phyloP scores from a whole-genome alignment of 768 basidiomycete genomes.

The Termitomyces eurrhizus region DNA sequence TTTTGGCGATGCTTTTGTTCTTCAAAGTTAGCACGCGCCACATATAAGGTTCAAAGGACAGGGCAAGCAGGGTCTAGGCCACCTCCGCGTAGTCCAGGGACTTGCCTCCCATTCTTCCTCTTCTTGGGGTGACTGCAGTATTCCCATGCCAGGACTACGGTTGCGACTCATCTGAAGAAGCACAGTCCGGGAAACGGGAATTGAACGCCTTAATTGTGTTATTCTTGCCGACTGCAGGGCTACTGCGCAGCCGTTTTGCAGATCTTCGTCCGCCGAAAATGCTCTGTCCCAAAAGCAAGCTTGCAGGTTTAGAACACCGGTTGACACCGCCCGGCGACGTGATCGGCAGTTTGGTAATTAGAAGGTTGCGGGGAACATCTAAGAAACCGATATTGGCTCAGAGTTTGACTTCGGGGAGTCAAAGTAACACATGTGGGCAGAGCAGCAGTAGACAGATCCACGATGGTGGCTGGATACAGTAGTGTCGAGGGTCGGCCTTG shows the following conservation, averaged over 20 bases:
- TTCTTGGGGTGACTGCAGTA: conserved; percentile 6
- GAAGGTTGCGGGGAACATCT: conserved; percentile 14
- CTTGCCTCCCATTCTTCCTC: neutral
- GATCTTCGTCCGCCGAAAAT: conserved; percentile 12
- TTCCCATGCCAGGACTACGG: neutral
- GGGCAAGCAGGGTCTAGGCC: neutral
- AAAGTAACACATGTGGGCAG: conserved; percentile 9
- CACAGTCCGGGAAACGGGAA: neutral
- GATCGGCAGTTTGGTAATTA: conserved; percentile 20
- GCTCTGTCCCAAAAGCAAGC: neutral
- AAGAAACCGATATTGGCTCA: conserved; percentile 12
- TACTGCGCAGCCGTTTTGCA: neutral
- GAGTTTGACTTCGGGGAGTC: conserved; percentile 1
- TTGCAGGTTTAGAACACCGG: conserved; percentile 12
- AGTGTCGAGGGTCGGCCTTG: conserved; percentile 1
- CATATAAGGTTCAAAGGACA: conserved; percentile 6
- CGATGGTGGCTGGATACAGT: neutral
- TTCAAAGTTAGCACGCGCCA: conserved; percentile 15
- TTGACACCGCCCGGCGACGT: conserved; percentile 13
- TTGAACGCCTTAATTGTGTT: neutral
- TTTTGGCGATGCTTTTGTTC: conserved; percentile 6
- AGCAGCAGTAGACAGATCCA: conserved; percentile 5
- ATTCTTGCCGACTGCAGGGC: neutral
- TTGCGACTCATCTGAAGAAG: neutral
- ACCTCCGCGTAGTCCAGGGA: conserved; percentile 16